Evolutionary conservation across 371 early-diverging fungal species (phyloP).

Genomic region (Mortierella sp.): DNA sequence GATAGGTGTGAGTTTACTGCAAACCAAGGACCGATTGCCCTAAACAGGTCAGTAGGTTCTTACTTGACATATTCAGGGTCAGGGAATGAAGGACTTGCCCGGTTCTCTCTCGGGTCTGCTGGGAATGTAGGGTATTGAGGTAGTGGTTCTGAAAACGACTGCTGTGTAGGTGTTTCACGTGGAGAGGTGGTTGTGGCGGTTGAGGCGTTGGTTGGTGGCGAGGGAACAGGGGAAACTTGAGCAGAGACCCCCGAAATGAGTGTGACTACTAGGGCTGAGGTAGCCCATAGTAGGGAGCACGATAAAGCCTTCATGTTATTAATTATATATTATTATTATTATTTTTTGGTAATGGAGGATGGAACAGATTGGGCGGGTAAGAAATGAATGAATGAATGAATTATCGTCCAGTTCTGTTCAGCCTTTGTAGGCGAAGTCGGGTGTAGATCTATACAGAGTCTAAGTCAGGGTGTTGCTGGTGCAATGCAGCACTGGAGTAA

Average conservation of each 20-base stretch:
- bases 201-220: not conserved
- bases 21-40: not conserved
- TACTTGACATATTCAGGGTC: slow-evolving; percentile 58
- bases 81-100: slow-evolving; percentile 41
- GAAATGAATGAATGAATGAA: not conserved
- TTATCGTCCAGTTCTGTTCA: no score
- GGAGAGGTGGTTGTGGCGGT: not conserved
- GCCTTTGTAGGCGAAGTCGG: not conserved
- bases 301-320: not conserved
- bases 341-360: not conserved
- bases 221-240: not conserved
- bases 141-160: slow-evolving; percentile 11
- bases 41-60: not conserved
- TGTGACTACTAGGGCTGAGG: not conserved
- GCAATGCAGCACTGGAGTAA: no score
- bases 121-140: slow-evolving; percentile 22
- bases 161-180: not conserved
- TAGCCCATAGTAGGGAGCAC: not conserved
- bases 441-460: no score
- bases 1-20: not conserved
- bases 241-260: not conserved
- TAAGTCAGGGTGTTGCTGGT: no score
- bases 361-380: not conserved
- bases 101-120: slow-evolving; percentile 8
- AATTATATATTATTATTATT: not conserved